phyloP scores from a whole-genome alignment of 352 stramenopile species.

The Blastocystis sp. region DNA sequence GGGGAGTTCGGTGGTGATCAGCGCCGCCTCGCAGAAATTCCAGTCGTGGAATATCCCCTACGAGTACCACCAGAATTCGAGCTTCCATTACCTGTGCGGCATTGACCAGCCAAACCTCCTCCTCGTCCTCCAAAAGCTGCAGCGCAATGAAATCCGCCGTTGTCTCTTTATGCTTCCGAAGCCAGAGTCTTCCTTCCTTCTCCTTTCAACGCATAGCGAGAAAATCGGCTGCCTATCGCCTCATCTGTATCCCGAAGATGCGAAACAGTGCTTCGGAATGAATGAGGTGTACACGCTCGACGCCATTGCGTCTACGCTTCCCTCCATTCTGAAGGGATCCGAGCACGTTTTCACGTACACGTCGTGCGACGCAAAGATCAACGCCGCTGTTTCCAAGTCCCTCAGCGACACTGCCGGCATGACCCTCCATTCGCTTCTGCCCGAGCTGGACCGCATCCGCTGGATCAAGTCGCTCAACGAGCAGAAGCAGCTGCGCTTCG shows the following conservation, averaged over 20 bases:
- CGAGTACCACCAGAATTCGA: constrained; percentile 68
- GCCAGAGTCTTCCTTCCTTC: neutral
- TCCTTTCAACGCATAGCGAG: neutral
- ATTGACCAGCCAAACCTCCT: constrained; percentile 62
- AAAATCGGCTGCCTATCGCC: constrained; percentile 42
- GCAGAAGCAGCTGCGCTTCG: constrained; percentile 53
- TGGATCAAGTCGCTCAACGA: constrained; percentile 68
- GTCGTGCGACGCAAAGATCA: neutral
- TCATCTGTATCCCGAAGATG: constrained; percentile 43
- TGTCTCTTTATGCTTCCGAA: constrained; percentile 58
- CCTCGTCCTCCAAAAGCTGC: constrained; percentile 61
- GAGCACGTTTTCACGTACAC: constrained; percentile 30
- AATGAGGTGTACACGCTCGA: constrained; percentile 25
- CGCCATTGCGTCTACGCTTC: constrained; percentile 8
- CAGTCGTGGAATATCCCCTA: constrained; percentile 69
- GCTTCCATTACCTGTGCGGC: constrained; percentile 65
- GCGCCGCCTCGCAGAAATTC: constrained; percentile 62
- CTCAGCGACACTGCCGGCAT: neutral
- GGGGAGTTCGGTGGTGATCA: constrained; percentile 39
- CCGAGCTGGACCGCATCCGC: constrained; percentile 57
- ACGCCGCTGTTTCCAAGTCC: neutral
- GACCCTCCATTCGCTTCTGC: constrained; percentile 14
- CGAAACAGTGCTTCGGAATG: constrained; percentile 64
- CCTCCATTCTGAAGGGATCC: neutral
- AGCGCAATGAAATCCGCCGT: constrained; percentile 60